These are phyloP conservation scores for Radiomyces spectabilis DNA, from an alignment of 192 early-diverging fungal genomes.

Conservation along the genomic window DNA sequence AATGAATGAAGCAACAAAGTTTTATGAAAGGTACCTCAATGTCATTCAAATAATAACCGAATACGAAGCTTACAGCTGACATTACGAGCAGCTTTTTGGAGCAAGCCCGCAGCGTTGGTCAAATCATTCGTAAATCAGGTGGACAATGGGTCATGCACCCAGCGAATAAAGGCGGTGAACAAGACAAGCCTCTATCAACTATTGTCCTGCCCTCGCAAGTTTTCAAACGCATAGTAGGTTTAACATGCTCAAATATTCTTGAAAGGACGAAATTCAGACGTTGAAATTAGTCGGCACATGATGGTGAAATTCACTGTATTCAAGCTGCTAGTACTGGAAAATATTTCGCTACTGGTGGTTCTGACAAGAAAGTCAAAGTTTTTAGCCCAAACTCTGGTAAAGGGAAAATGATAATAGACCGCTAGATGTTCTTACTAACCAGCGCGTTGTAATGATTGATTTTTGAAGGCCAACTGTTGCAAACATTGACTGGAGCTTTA, in stretches of 20 bases:
- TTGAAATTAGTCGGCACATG: constrained; percentile 33
- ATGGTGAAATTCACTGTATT: constrained; percentile 80
- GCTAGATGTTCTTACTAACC: background rate
- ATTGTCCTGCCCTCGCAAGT: too few species aligned
- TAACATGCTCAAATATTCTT: too few species aligned
- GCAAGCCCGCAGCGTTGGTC: background rate
- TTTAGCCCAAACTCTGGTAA: constrained; percentile 71
- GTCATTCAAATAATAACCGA: too few species aligned
- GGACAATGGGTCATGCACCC: background rate
- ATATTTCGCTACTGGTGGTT: constrained; percentile 72
- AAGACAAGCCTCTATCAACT: background rate
- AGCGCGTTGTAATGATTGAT: background rate
- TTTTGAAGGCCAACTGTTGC: constrained; percentile 36
- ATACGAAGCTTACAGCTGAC: background rate
- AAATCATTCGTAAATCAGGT: background rate
- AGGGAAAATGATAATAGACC: background rate
- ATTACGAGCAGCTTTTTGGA: constrained; percentile 3
- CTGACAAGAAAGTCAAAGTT: constrained; percentile 74
- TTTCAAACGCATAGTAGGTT: too few species aligned
- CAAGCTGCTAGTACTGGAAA: constrained; percentile 58
- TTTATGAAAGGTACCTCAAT: constrained; percentile 77
- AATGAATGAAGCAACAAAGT: constrained; percentile 90
- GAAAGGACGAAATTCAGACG: too few species aligned
- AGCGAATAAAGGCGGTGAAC: background rate
- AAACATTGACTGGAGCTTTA: constrained; percentile 71